phyloP scores from a whole-genome alignment of 2,329 filamentous ascomycete genomes.

The Alternaria ventricosa region DNA sequence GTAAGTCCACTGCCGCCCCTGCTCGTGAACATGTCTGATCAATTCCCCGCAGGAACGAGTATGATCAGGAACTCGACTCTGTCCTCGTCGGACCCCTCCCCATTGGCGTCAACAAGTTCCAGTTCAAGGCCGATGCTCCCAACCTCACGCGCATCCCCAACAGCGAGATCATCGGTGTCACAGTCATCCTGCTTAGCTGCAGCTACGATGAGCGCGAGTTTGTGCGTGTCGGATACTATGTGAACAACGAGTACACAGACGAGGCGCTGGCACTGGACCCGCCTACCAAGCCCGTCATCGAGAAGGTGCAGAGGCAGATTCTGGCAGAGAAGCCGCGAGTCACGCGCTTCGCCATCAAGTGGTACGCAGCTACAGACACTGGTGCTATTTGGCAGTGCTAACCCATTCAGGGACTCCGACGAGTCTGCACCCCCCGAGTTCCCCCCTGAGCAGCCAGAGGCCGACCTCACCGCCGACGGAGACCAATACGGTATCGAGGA shows the following conservation, averaged over 20 bases:
- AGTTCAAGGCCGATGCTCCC: constrained; percentile 94
- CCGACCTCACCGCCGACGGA: constrained; percentile 82
- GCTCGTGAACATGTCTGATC: constrained; percentile 12
- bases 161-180: constrained; percentile 94
- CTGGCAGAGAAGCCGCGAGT: constrained; percentile 97
- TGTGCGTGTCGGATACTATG: constrained; percentile 97
- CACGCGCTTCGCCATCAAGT: constrained; percentile 98
- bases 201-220: constrained; percentile 97
- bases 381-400: constrained; percentile 16
- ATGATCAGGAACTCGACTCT: constrained; percentile 97
- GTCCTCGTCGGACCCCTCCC: constrained; percentile 97
- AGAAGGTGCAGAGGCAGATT: constrained; percentile 90
- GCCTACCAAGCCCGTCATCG: constrained; percentile 88
- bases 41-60: constrained; percentile 72
- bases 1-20: constrained; percentile 61
- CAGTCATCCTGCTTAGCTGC: constrained; percentile 94
- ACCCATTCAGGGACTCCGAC: constrained; percentile 84
- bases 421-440: constrained; percentile 95
- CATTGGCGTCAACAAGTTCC: constrained; percentile 96
- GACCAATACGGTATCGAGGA: constrained; percentile 86
- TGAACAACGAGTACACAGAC: constrained; percentile 98
- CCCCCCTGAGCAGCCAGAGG: constrained; percentile 96
- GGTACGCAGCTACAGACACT: constrained; percentile 63
- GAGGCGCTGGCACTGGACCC: constrained; percentile 89
- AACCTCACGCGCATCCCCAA: constrained; percentile 90